These are phyloP conservation scores for Herpetospermum pedunculosum DNA, from an alignment of 306 rosid genomes.

Conservation along the genomic window DNA sequence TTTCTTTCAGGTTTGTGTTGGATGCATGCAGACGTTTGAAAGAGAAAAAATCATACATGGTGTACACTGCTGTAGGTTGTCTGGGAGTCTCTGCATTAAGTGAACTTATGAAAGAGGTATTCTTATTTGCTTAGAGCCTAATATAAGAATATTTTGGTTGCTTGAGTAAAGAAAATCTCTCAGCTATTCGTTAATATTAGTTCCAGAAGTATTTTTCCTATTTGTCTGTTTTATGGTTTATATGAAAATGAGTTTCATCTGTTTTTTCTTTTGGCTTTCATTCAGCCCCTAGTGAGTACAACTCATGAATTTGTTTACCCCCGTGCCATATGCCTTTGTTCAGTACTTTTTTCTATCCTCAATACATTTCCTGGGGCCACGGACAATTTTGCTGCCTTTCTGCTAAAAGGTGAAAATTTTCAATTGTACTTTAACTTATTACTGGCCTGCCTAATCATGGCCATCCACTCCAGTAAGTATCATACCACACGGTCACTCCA, in stretches of 20 bases:
- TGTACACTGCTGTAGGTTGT: conserved; percentile 82
- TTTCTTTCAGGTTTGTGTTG: conserved; percentile 58
- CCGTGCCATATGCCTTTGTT: conserved; percentile 13
- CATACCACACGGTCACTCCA: conserved; percentile 21
- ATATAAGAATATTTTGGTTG: neutral
- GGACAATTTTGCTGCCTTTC: conserved; percentile 1
- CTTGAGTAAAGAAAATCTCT: neutral
- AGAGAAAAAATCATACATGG: conserved; percentile 81
- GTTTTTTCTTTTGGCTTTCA: neutral
- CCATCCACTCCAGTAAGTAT: conserved; percentile 29
- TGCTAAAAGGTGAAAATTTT: conserved; percentile 23
- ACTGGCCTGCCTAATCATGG: conserved; percentile 26
- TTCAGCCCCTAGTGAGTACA: neutral
- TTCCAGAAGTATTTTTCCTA: no score
- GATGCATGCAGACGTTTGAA: conserved; percentile 52
- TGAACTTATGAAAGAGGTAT: conserved; percentile 79
- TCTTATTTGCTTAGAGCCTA: neutral
- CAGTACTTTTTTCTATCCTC: neutral
- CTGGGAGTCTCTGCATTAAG: conserved; percentile 63
- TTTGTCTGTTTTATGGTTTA: no score
- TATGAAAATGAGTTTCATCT: neutral
- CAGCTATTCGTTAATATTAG: no score
- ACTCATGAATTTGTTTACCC: conserved; percentile 1
- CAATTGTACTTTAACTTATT: no score
- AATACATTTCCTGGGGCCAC: neutral